phyloP scores from a whole-genome alignment of 1,284 basidiomycete species.

The Meripilus lineatus region DNA sequence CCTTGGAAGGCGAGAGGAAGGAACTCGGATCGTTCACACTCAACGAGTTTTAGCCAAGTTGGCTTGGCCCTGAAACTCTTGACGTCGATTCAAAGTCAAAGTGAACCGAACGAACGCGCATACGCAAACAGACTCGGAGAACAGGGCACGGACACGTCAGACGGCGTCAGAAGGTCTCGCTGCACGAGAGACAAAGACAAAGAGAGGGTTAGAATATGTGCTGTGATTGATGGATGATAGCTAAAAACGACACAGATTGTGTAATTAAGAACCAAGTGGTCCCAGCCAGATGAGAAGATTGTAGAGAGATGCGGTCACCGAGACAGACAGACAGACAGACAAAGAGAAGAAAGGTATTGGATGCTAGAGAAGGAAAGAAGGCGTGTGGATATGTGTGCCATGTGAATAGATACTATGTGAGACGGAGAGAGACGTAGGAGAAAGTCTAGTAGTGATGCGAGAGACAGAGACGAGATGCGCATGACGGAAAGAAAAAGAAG shows the following conservation, averaged over 20 bases:
- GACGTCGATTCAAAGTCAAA: too few species aligned
- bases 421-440: constrained; percentile 10
- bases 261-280: constrained; percentile 19
- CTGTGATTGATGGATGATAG: too few species aligned
- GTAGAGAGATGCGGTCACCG: constrained; percentile 14
- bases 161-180: too few species aligned
- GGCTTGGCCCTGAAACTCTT: too few species aligned
- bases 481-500: constrained; percentile 14
- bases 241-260: constrained; percentile 17
- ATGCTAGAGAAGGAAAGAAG: constrained; percentile 8
- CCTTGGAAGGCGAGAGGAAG: too few species aligned
- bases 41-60: too few species aligned
- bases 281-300: constrained; percentile 18
- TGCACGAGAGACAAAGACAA: too few species aligned
- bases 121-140: too few species aligned
- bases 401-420: constrained; percentile 21
- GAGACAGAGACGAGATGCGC: constrained; percentile 18
- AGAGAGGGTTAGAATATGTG: too few species aligned
- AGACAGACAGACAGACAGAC: constrained; percentile 9
- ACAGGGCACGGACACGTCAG: too few species aligned
- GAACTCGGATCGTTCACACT: too few species aligned
- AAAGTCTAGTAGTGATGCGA: constrained; percentile 25
- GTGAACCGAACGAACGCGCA: neutral
- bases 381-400: constrained; percentile 25
- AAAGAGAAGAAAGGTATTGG: constrained; percentile 8